phyloP scores from a whole-genome alignment of 495 filamentous ascomycete genomes.

The Sabuloglossum arenarium region DNA sequence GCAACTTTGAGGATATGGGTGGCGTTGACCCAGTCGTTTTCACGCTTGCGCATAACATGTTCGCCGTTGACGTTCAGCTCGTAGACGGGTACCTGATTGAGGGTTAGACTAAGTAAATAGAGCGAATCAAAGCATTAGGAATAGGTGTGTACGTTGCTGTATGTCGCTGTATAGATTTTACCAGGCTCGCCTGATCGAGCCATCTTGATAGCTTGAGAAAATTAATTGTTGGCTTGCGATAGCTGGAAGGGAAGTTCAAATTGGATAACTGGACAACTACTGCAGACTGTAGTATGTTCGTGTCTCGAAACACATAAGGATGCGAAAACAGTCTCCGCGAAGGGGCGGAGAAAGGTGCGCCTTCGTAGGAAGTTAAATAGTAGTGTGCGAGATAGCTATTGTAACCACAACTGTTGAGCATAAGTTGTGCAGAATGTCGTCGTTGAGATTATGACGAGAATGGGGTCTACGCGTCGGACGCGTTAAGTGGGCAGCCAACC shows the following conservation, averaged over 20 bases:
- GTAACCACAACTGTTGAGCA: not conserved
- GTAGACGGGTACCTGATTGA: constrained; percentile 60
- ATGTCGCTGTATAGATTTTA: constrained; percentile 71
- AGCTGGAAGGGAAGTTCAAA: not conserved
- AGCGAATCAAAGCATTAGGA: not conserved
- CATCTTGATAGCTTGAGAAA: constrained; percentile 9
- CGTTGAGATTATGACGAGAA: not conserved
- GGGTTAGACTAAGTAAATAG: not conserved
- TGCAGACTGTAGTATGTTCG: not conserved
- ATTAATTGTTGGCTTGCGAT: not conserved
- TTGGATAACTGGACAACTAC: not conserved
- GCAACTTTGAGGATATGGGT: constrained; percentile 88
- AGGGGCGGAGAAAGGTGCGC: not conserved
- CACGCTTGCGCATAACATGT: constrained; percentile 73
- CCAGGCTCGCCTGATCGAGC: constrained; percentile 8
- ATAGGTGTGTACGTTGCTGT: constrained; percentile 63
- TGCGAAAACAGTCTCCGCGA: not conserved
- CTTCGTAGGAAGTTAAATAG: too few relatives aligned
- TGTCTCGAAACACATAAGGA: not conserved
- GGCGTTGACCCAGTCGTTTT: constrained; percentile 84
- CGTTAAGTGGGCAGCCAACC: not conserved
- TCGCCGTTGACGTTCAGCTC: constrained; percentile 65
- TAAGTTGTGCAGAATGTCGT: not conserved
- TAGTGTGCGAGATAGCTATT: not conserved
- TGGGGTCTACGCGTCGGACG: not conserved